These are phyloP conservation scores for Scedosporium apiospermum DNA, from an alignment of 2,329 filamentous ascomycete genomes.

Conservation along the genomic window DNA sequence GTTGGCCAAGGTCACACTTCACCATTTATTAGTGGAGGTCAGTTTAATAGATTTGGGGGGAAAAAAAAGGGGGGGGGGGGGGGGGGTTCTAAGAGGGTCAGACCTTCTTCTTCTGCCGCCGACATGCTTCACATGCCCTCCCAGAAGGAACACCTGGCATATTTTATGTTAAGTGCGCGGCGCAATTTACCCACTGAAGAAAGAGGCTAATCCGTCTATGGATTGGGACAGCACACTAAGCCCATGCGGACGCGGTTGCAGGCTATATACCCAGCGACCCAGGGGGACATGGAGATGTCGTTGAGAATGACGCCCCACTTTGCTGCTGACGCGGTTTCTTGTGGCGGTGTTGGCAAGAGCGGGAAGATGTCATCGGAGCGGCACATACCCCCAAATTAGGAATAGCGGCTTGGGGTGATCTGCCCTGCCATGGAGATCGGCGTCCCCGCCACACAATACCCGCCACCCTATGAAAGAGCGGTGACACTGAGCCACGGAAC, in stretches of 20 bases:
- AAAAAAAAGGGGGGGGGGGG: too few relatives aligned
- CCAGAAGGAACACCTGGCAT: constrained; percentile 44
- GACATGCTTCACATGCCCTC: constrained; percentile 39
- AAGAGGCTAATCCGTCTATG: not conserved
- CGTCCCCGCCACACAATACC: too few relatives aligned
- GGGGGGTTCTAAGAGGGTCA: not conserved
- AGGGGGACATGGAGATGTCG: not conserved
- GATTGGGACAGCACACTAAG: too few relatives aligned
- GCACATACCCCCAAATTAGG: not conserved
- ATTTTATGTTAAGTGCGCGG: not conserved
- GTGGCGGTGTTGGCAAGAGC: not conserved
- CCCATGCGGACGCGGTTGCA: too few relatives aligned
- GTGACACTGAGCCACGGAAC: too few relatives aligned
- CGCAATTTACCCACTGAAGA: not conserved
- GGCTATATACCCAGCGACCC: too few relatives aligned
- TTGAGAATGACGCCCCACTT: not conserved
- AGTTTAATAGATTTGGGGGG: not conserved
- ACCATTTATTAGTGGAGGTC: not conserved
- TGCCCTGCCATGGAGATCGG: too few relatives aligned
- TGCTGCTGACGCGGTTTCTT: not conserved
- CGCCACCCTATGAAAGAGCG: too few relatives aligned
- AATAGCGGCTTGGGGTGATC: not conserved
- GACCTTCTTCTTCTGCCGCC: constrained; percentile 45
- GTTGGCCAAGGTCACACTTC: constrained; percentile 35
- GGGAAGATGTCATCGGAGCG: not conserved